Conservation (phyloP, 441 rosid genomes). For the Monsonia emarginata region DNA sequence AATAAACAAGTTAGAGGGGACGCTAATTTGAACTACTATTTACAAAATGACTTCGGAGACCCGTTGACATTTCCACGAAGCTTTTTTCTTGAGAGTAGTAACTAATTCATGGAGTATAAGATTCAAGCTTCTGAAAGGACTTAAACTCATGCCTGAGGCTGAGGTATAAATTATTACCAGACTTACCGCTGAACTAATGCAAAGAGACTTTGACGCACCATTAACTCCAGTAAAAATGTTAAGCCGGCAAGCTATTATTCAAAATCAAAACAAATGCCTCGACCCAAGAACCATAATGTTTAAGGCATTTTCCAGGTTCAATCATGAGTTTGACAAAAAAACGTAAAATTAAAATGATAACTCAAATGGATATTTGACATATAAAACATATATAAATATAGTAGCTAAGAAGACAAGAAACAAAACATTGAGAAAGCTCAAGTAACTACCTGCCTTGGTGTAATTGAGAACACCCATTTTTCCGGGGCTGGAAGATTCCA, state of each 20-base stretch:
- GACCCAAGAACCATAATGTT: neutral
- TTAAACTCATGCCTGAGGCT: neutral
- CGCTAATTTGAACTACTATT: neutral
- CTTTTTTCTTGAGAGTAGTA: neutral
- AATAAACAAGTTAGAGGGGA: neutral
- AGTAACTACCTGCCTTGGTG: constrained; percentile 67
- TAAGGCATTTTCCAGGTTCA: neutral
- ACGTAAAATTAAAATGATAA: neutral
- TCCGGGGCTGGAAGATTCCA: constrained; percentile 46
- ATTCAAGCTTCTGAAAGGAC: neutral
- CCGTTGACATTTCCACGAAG: neutral
- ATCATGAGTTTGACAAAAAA: neutral
- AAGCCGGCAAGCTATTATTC: neutral
- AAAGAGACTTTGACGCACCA: neutral
- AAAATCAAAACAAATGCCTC: neutral
- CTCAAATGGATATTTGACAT: neutral
- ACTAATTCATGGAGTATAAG: neutral
- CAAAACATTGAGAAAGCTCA: constrained; percentile 1
- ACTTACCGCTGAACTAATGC: neutral
- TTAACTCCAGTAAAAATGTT: neutral
- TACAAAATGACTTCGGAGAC: neutral
- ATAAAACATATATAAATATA: neutral
- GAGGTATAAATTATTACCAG: neutral
- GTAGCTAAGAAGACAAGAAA: neutral
- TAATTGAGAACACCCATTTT: constrained; percentile 53